Base-by-base conservation (phyloP, 1,284 basidiomycete species). In the Cryptococcus sp. region DNA sequence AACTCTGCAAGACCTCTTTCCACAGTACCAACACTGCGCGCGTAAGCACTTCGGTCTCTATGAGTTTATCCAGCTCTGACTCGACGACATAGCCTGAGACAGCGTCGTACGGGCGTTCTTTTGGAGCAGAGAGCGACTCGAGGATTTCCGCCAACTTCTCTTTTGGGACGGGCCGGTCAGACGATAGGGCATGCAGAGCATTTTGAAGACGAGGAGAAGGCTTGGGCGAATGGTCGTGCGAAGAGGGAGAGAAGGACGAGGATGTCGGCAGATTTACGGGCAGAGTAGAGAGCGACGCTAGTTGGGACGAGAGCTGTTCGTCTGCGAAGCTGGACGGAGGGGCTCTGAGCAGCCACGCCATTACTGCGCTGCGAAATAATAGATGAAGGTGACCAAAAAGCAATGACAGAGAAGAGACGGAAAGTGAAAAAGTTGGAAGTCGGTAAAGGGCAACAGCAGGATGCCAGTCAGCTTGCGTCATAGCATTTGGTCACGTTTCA, bases 11-110 rank as follows among this genome's bases (percentile, higher is more conserved):
- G 4, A 73, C 65, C 56, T 78, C 73, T 35, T 72, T 71, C 77
- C 78, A 78, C 22, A 78, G 62, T 35, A 78, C 66, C 11, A 71
- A 75, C 35, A 76, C 71, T n/a, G 73, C 71, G 43, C 77, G 55
- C 17, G 71, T 72, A 25, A 78, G 55, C 42, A 78, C 68, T 57
- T 78, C 76, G 0, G 63, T 64, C 60, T 76, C 71, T 15, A 74
- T 61, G 0, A 71, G 64, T 25, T 57, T 52, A 57, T 77, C 74
- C 17, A 73, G 55, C 52, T 66, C 42, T 7, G 46, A 46, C n/a
- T 55, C 47, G 47, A 57, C 49, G 11, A 38, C 23, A 49, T 59
- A 52, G 20, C 43, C 38, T n/a, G 42, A 45, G n/a, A 45, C 42
- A 17, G 19, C n/a, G 16, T n/a, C 50, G 43, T 53, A 20, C 47